phyloP scores from a whole-genome alignment of 1,284 basidiomycete species.

The Tranzscheliella williamsii region DNA sequence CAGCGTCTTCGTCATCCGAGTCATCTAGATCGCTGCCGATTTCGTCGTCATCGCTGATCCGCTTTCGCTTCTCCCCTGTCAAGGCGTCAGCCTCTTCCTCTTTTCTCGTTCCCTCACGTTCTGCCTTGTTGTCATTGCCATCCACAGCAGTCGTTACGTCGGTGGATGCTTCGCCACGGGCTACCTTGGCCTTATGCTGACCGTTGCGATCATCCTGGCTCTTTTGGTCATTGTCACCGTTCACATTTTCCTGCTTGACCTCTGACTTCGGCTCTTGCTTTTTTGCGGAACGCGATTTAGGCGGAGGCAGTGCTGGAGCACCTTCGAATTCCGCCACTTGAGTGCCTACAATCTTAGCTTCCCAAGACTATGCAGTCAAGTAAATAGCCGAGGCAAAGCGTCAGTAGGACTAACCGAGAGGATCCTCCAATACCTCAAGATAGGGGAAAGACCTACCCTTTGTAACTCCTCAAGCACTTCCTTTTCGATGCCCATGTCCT shows the following conservation, averaged over 20 bases:
- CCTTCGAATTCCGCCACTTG: conserved; percentile 90
- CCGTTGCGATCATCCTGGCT: conserved; percentile 8
- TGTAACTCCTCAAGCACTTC: conserved; percentile 86
- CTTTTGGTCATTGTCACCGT: conserved; percentile 3
- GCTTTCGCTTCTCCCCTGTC: conserved; percentile 53
- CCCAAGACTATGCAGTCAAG: conserved; percentile 75
- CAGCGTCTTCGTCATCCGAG: conserved; percentile 70
- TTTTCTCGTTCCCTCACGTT: conserved; percentile 1
- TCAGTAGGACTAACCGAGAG: too few species aligned
- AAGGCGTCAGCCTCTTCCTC: conserved; percentile 15
- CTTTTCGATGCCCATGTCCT: conserved; percentile 92
- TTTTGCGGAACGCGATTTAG: conserved; percentile 32
- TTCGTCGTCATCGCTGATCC: conserved; percentile 70
- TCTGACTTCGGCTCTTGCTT: conserved; percentile 24
- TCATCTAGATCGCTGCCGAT: conserved; percentile 97
- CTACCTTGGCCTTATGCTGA: conserved; percentile 33
- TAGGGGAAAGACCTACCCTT: conserved; percentile 72
- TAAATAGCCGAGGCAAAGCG: conserved; percentile 5
- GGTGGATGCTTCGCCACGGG: conserved; percentile 19
- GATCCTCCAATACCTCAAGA: too few species aligned
- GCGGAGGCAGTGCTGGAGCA: conserved; percentile 56
- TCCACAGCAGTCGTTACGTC: conserved; percentile 17
- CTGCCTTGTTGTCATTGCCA: conserved; percentile 1
- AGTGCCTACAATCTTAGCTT: conserved; percentile 85
- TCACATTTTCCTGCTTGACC: conserved; percentile 21